Evolutionary conservation across 106 monocot genomes (phyloP).

Genomic region (Allium fistulosum): DNA sequence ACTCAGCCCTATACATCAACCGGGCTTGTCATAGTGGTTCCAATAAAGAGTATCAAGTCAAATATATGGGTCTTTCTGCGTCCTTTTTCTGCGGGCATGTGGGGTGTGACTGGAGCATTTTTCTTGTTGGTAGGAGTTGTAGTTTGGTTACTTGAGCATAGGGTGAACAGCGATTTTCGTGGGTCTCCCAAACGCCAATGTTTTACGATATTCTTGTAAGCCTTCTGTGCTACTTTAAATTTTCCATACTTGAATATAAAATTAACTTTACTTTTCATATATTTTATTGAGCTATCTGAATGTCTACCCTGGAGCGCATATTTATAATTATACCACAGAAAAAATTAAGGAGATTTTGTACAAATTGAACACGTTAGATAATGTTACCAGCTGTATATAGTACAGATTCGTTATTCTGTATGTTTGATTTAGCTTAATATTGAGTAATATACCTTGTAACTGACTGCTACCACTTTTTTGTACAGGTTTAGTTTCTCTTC

Average conservation of each 20-base stretch:
- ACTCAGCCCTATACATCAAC: constrained; percentile 56
- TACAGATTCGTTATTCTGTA: too few species aligned
- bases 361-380: too few species aligned
- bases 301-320: too few species aligned
- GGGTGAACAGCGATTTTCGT: constrained; percentile 53
- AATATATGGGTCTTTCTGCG: constrained; percentile 58
- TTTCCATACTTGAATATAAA: background rate
- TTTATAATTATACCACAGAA: too few species aligned
- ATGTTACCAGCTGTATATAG: too few species aligned
- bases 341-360: too few species aligned
- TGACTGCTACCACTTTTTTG: background rate
- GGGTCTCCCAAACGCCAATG: constrained; percentile 49
- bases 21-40: constrained; percentile 46
- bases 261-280: too few species aligned
- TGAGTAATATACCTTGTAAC: too few species aligned
- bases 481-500: constrained; percentile 74
- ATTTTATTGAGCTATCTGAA: too few species aligned
- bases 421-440: background rate
- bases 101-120: constrained; percentile 46
- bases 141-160: constrained; percentile 70
- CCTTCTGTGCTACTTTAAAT: background rate
- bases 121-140: constrained; percentile 58
- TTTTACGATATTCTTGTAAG: constrained; percentile 48
- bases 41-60: constrained; percentile 26
- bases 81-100: constrained; percentile 60